Evolutionary conservation across 129 eudicot genomes (phyloP), one percentile per base, ranked within the genome.

Genomic region (Scalesia atractyloides): DNA sequence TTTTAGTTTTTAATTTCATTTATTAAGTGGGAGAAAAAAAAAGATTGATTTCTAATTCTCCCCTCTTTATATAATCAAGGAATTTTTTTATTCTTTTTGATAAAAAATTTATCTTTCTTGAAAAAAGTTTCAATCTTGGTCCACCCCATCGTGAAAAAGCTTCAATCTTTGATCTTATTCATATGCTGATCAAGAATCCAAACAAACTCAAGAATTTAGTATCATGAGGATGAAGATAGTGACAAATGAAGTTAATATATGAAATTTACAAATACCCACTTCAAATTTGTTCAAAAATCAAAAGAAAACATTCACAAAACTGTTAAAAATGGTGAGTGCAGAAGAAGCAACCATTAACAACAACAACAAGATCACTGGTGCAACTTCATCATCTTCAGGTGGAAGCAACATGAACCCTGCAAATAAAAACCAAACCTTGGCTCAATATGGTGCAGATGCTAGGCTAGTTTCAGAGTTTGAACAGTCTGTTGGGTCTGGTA

Each of bases 391-490:
- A 43, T 77, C 87, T 16, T 80, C 86, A 43, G 84, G 87, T 74
- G 81, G 70, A 72, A 73, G 82, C 67, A 83, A 83, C 49, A 59
- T 68, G 69, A 53, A 73, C 66, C 54, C 50, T 22, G 5, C 46
- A 52, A 73, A 33, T 51, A 76, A 41, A n/a, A 60, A 3, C 12
- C 50, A 64, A 14, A 77, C 34, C 65, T 83, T 78, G 81, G 84
- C 86, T 74, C 89, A 84, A 43, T 89, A 73, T 62, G 68, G 54
- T 75, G 82, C 84, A 60, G 96, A 86, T 80, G 96, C 96, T 49
- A 80, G 80, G 61, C 76, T 89, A 7, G 56, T 82, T 61, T 76
- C 80, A 46, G 86, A 84, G 66, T 89, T 80, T 82, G 92, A 89
- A 67, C 82, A 82, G 36, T 73, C 96, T 36, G 81, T 79, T 47